Base-by-base conservation (phyloP, 1,284 basidiomycete species). In the Ustilago lituana region DNA sequence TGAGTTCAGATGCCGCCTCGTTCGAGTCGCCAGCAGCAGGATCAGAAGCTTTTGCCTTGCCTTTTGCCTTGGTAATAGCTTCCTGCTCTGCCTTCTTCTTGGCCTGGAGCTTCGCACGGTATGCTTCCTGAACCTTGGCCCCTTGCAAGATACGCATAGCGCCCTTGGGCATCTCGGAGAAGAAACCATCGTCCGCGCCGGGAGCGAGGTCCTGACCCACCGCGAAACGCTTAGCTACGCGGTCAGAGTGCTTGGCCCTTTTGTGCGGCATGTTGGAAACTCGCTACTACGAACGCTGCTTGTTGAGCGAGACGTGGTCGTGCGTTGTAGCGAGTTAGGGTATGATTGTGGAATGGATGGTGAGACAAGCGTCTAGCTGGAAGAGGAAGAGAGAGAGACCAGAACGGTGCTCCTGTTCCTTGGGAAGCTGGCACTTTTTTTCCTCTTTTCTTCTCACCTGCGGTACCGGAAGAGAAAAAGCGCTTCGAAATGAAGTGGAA, bases 201-300 rank as follows among this genome's bases (percentile, higher is more conserved):
- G 76, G 72, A 22, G 76, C 67, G 17, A 70, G 52, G 46, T 77
- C 57, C 35, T 69, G 47, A 10, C 73, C 71, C 10, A 64, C 19
- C 40, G 50, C 41, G 47, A 63, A 60, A 35, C 74, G 73, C 45
- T 72, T 62, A 26, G 73, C 64, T 26, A 66, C 44, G 27, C 77
- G 62, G 38, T 61, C 62, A 12, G 74, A 75, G 38, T 56, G 59
- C 35, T 77, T 78, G 1, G 77, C 75, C 24, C 75, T 61, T 45
- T 78, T 78, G 65, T 77, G 75, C 19, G 77, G 77, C 77, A 78
- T 78, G n/a, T 12, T 45, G 37, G 17, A 24, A 17, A 26, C 31
- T 33, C 26, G 35, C 27, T 20, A 32, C 12, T n/a, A n/a, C n/a
- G n/a, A n/a, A n/a, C n/a, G n/a, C n/a, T n/a, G n/a, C n/a, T n/a